Conservation (phyloP, 371 early-diverging fungal species). For the Sporodiniella umbellata region DNA sequence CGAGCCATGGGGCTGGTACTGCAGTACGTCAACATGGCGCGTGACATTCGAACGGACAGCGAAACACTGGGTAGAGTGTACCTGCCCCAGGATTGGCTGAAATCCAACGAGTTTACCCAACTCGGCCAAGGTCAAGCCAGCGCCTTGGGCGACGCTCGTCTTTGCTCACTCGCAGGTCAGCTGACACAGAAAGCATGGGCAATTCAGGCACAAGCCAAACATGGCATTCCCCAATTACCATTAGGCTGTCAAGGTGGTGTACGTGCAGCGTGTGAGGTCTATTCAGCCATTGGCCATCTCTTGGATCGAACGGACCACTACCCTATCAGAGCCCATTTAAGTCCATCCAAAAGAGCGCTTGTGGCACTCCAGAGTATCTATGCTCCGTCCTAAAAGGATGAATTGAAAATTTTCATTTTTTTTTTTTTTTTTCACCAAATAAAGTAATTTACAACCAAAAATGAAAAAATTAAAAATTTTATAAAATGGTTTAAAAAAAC, state of each 20-base stretch:
- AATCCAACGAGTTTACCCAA: too few species aligned
- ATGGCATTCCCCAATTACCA: conserved; percentile 42
- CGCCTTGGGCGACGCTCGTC: too few species aligned
- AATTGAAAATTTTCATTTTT: too few species aligned
- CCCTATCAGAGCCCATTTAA: conserved; percentile 28
- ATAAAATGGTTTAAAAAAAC: too few species aligned
- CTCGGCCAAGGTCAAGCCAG: too few species aligned
- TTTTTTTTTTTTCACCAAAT: too few species aligned
- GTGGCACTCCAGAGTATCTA: conserved; percentile 30
- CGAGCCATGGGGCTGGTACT: conserved; percentile 59
- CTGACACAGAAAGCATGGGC: not conserved
- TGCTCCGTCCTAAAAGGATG: not conserved
- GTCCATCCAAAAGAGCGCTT: conserved; percentile 10
- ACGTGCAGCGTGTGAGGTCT: conserved; percentile 48
- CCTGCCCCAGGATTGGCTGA: conserved; percentile 38
- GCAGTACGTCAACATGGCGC: conserved; percentile 58
- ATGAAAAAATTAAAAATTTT: too few species aligned
- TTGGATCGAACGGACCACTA: not conserved
- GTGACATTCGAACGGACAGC: conserved; percentile 63
- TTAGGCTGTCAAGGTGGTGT: conserved; percentile 38
- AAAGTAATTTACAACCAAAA: too few species aligned
- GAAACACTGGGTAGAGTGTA: conserved; percentile 48
- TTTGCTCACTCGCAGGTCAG: too few species aligned
- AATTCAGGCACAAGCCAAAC: conserved; percentile 7
- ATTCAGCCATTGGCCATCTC: conserved; percentile 40